Conservation (phyloP, 176 grass and related monocot species). For the Musa beccarii region DNA sequence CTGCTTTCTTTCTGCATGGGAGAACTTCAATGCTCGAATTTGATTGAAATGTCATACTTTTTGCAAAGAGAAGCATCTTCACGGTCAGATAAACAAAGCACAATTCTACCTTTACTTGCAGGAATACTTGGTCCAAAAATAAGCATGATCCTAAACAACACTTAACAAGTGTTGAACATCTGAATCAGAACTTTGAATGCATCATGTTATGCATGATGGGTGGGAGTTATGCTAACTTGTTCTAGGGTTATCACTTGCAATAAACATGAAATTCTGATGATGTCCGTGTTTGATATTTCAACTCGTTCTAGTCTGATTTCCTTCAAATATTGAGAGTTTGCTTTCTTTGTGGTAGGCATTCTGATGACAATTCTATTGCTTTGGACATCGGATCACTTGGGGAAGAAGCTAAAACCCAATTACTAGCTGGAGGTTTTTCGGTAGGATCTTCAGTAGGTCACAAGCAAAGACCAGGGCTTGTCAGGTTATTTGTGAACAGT, state of each 20-base stretch:
- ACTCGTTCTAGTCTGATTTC: not conserved
- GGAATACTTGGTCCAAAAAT: no score
- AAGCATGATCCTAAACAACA: no score
- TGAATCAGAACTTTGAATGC: no score
- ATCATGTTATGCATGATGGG: no score
- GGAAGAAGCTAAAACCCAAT: conserved; percentile 41
- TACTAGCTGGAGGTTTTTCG: conserved; percentile 49
- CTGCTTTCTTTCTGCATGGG: not conserved
- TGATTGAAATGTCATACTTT: no score
- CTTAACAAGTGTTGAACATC: no score
- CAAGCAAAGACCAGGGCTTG: conserved; percentile 32
- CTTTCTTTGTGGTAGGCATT: conserved; percentile 30
- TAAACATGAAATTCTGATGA: not conserved
- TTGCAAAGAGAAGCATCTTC: no score
- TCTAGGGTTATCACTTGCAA: no score
- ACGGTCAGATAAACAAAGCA: no score
- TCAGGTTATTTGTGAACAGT: conserved; percentile 39
- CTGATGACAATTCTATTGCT: conserved; percentile 34
- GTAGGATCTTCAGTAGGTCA: conserved; percentile 32
- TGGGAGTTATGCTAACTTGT: no score
- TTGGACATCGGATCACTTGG: conserved; percentile 18
- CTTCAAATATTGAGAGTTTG: not conserved
- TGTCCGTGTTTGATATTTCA: not conserved
- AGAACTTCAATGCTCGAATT: no score
- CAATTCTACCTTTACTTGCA: no score